These are phyloP conservation scores for Trypanosoma lewisi DNA, from an alignment of 208 protist species.

Conservation along the genomic window DNA sequence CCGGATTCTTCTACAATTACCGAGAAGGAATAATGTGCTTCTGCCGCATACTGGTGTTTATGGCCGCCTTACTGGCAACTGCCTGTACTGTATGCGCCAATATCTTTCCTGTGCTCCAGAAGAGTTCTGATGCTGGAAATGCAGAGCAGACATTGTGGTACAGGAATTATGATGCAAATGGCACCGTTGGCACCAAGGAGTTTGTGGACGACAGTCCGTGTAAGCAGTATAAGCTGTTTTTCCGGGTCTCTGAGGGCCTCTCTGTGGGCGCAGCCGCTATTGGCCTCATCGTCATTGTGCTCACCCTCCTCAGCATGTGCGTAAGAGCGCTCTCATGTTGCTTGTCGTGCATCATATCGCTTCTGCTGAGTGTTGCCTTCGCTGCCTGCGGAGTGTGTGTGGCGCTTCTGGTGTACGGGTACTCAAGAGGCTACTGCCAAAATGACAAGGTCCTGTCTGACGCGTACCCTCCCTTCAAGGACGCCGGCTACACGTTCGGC, in stretches of 20 bases:
- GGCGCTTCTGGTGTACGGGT: conserved; percentile 14
- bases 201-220: background rate
- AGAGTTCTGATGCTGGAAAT: background rate
- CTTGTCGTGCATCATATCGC: background rate
- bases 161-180: background rate
- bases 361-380: conserved; percentile 1
- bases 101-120: conserved; percentile 1
- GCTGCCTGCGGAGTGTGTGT: background rate
- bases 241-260: background rate
- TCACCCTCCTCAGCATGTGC: background rate
- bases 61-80: background rate
- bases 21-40: background rate
- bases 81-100: conserved; percentile 1
- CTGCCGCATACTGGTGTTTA: background rate
- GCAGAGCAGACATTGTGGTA: background rate
- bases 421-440: conserved; percentile 17
- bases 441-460: background rate
- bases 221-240: background rate
- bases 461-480: conserved; percentile 10
- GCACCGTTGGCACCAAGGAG: background rate
- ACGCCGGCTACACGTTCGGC: conserved; percentile 3
- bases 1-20: background rate
- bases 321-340: background rate
- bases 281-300: background rate
- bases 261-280: background rate